Base-by-base conservation (phyloP, 2,329 filamentous ascomycete species). In the Aspergillus piperis region DNA sequence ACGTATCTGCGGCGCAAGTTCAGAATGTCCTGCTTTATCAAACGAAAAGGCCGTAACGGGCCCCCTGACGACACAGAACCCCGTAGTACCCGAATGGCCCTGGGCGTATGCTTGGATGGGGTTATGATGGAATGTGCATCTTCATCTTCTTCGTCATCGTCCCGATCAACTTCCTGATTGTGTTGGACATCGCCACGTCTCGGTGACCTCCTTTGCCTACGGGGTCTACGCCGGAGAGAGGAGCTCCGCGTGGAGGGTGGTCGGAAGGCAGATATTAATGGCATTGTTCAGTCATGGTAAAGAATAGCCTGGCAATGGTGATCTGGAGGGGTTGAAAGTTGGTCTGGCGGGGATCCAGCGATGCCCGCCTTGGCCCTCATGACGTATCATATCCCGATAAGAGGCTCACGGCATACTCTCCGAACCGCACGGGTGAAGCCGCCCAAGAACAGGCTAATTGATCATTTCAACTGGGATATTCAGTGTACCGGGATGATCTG, bases 21-120 rank as follows among this genome's bases (percentile, higher is more conserved):
- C 38, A 68, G 47, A 1, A 81, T 64, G 68, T 86, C 83, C 56
- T 83, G 77, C 61, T 73, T 80, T 2, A 86, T 70, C 3, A 86
- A 75, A n/a, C 84, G 77, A 70, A 85, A 84, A 3, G 84, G 82
- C 17, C 77, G 76, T 0, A 86, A 71, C 47, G 77, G 78, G 3
- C 81, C 82, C 1, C 75, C 77, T 19, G 69, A 61, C 2, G 69
- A 67, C 32, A 80, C 66, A 17, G 70, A 70, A 19, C 73, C 68
- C 25, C 68, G 66, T 52, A 75, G 54, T 15, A 68, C 61, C n/a
- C 67, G 67, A 52, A 75, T 62, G 7, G 69, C 67, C 53, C 63
- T 72, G 17, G 74, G 74, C 0, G 74, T 76, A 60, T 76, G 74
- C 51, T 76, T 76, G 2, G 74, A 75, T 0, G 74, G 73, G 0